Conservation (phyloP, 805 yeast genomes). For the Suhomyces sp. region DNA sequence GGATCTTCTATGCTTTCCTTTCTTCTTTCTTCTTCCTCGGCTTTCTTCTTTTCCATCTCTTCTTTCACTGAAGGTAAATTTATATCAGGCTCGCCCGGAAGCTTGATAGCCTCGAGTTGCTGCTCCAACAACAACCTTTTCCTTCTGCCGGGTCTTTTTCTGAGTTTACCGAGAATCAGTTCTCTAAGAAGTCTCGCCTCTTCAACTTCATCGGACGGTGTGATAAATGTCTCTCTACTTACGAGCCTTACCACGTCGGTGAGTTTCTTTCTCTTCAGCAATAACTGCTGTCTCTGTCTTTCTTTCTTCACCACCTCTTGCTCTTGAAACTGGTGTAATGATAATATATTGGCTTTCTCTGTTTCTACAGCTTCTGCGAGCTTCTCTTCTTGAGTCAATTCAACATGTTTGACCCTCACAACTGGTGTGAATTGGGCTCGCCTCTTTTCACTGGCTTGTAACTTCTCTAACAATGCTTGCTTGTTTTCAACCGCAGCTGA, state of each 20-base stretch:
- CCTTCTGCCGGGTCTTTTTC: constrained; percentile 45
- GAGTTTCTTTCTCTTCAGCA: constrained; percentile 61
- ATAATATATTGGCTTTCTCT: constrained; percentile 68
- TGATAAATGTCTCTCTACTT: constrained; percentile 47
- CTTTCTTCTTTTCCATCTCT: constrained; percentile 23
- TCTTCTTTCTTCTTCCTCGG: constrained; percentile 18
- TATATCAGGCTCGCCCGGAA: constrained; percentile 31
- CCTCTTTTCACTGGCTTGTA: constrained; percentile 65
- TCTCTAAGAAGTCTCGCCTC: constrained; percentile 42
- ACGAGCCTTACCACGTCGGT: constrained; percentile 54
- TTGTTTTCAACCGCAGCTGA: constrained; percentile 74
- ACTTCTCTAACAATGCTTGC: constrained; percentile 67
- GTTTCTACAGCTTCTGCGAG: constrained; percentile 84
- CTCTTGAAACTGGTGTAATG: constrained; percentile 75
- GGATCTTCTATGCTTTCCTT: constrained; percentile 5
- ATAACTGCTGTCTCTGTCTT: constrained; percentile 67
- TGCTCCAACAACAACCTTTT: constrained; percentile 36
- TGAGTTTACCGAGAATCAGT: constrained; percentile 29
- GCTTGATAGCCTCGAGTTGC: constrained; percentile 18
- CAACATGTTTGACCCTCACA: constrained; percentile 37
- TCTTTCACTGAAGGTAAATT: constrained; percentile 25
- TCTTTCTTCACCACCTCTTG: constrained; percentile 81
- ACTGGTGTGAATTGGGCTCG: constrained; percentile 46
- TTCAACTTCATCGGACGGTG: constrained; percentile 63
- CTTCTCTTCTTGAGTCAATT: constrained; percentile 69